Evolutionary conservation across 129 eudicot species (phyloP), one percentile per base, ranked within the genome.

Genomic region (Oenanthe sinensis): DNA sequence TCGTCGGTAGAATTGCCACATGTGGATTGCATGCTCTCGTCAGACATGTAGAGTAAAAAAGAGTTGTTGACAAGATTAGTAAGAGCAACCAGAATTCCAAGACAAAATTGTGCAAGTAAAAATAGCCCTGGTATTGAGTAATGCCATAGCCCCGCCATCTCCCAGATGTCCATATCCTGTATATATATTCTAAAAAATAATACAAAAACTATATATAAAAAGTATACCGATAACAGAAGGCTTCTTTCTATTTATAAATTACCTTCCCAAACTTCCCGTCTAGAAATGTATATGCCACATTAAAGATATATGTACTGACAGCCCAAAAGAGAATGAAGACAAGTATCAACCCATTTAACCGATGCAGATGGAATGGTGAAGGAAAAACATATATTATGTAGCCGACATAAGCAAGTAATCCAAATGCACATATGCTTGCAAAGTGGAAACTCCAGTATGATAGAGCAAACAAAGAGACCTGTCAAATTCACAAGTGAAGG

Each of bases 31-130:
- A 75, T 81, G 83, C 81, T 84, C 81, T 90, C 96, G 77, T 88
- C 88, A 70, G 98, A 90, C 39, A 90, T 73, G 87, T 86, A 95
- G 42, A 85, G 86, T 79, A 95, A 95, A 79, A 95, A 96, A 76
- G 98, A 91, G 78, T 86, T 95, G 90, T 90, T 95, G 20, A 95
- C 98, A 77, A 95, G 93, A 85, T 95, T 95, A 72, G 89, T 97
- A 75, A 91, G 93, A 71, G 97, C 96, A 71, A 95, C 92, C 74
- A 95, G 86, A 78, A 95, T 81, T 72, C 98, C 98, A 77, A 95
- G 97, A 81, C 88, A 85, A 88, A 95, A 90, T 79, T 95, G 98
- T 74, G 98, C 97, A 60, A 95, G 88, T 79, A 95, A 85, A 85
- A 91, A 95, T 81, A 87, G 88, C 63, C 98, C 96, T 69, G 98